Conservation (phyloP, 495 filamentous ascomycete species). For the Hamigera avellanea region DNA sequence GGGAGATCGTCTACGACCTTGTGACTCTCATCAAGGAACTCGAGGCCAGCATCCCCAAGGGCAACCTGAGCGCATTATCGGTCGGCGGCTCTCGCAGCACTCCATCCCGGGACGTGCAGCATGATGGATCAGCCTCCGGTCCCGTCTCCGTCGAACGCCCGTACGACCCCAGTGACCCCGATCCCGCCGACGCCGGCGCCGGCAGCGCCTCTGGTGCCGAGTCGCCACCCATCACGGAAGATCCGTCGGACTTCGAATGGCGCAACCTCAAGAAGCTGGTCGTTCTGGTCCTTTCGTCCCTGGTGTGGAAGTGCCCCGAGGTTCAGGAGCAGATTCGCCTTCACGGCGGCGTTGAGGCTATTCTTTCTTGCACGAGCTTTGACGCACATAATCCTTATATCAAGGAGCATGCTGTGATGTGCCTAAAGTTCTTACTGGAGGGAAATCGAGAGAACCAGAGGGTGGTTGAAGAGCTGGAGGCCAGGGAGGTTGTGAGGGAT, state of each 20-base stretch:
- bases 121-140: constrained; percentile 14
- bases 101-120: constrained; percentile 18
- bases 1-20: constrained; percentile 78
- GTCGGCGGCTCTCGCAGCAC: constrained; percentile 18
- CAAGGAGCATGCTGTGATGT: constrained; percentile 83
- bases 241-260: constrained; percentile 86
- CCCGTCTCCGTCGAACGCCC: constrained; percentile 46
- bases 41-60: constrained; percentile 73
- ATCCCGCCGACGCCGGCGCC: constrained; percentile 26
- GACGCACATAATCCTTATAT: constrained; percentile 86
- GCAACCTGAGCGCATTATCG: constrained; percentile 38
- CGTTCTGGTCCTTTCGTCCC: constrained; percentile 71
- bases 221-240: constrained; percentile 57
- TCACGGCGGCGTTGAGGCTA: constrained; percentile 67
- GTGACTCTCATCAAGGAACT: constrained; percentile 75
- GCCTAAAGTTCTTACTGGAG: constrained; percentile 79
- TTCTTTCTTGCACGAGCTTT: constrained; percentile 77
- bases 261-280: constrained; percentile 85
- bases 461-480: constrained; percentile 56
- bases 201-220: constrained; percentile 37
- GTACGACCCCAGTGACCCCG: constrained; percentile 40
- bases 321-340: constrained; percentile 79
- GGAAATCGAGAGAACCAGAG: constrained; percentile 69
- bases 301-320: constrained; percentile 66
- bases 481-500: constrained; percentile 36